A percentile compares a stretch with the other conserved stretches of the same genome.
phyloP scores from a whole-genome alignment of 2,329 filamentous ascomycete genomes.

The Trichoderma sp. region DNA sequence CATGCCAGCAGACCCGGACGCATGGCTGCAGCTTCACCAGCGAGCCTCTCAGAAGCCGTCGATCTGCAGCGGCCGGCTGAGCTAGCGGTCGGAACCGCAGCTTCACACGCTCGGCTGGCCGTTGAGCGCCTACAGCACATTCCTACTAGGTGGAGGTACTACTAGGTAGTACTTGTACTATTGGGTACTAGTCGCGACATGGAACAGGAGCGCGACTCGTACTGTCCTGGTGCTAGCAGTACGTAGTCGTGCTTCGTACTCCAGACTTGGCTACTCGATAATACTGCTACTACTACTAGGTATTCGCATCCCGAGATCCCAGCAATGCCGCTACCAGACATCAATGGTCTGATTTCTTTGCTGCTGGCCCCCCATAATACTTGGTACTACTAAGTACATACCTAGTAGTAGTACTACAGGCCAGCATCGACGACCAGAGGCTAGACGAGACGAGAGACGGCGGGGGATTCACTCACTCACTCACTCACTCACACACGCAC shows the following conservation, averaged over 20 bases:
- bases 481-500: no score
- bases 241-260: not conserved
- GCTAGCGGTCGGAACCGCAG: conserved; percentile 15
- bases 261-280: not conserved
- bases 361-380: not conserved
- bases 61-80: conserved; percentile 15
- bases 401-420: not conserved
- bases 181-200: not conserved
- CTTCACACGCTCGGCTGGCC: conserved; percentile 10
- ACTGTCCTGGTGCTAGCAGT: not conserved
- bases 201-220: not conserved
- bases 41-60: conserved; percentile 10
- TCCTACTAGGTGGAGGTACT: no score
- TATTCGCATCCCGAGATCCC: not conserved
- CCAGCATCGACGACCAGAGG: not conserved
- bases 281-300: no score
- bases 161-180: not conserved
- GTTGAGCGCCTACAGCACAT: not conserved
- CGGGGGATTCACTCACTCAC: no score
- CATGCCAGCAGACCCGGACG: not conserved
- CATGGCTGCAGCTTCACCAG: conserved; percentile 8
- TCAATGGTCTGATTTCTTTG: conserved; percentile 10
- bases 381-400: not conserved
- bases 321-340: not conserved
- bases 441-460: not conserved